These are phyloP conservation scores for Angomonas ambiguus DNA, from an alignment of 208 protist genomes.

Conservation along the genomic window DNA sequence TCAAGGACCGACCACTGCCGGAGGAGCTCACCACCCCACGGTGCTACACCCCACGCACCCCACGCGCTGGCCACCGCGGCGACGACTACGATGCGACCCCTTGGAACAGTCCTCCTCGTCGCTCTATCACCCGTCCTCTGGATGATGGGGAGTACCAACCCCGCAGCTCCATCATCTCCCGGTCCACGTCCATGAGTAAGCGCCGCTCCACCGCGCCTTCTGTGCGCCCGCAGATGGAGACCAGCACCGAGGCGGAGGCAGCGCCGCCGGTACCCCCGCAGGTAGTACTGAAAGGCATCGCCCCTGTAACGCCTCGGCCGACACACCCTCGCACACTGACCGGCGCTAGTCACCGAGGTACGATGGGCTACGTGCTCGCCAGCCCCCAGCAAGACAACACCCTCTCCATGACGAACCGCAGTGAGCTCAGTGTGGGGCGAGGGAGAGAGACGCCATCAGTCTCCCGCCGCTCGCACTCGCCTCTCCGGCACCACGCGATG, in stretches of 20 bases:
- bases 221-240: not conserved
- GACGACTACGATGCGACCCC: conserved; percentile 8
- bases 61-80: conserved; percentile 24
- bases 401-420: conserved; percentile 5
- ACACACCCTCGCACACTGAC: too few species aligned
- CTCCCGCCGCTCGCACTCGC: conserved; percentile 42
- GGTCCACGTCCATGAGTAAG: not conserved
- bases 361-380: not conserved
- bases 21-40: conserved; percentile 27
- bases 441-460: conserved; percentile 28
- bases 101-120: conserved; percentile 3
- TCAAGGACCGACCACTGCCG: conserved; percentile 14
- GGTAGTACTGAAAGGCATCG: conserved; percentile 19
- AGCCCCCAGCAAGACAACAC: not conserved
- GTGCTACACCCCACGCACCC: conserved; percentile 25
- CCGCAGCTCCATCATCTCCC: not conserved
- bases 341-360: too few species aligned
- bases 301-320: not conserved
- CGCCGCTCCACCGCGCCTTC: not conserved
- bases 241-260: not conserved
- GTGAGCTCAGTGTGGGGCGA: conserved; percentile 7
- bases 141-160: not conserved
- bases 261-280: conserved; percentile 20
- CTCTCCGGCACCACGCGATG: conserved; percentile 8
- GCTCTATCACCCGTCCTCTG: conserved; percentile 1